Evolutionary conservation across 306 rosid genomes (phyloP), one percentile per base, ranked within the genome.

Genomic region (Notholithocarpus densiflorus): DNA sequence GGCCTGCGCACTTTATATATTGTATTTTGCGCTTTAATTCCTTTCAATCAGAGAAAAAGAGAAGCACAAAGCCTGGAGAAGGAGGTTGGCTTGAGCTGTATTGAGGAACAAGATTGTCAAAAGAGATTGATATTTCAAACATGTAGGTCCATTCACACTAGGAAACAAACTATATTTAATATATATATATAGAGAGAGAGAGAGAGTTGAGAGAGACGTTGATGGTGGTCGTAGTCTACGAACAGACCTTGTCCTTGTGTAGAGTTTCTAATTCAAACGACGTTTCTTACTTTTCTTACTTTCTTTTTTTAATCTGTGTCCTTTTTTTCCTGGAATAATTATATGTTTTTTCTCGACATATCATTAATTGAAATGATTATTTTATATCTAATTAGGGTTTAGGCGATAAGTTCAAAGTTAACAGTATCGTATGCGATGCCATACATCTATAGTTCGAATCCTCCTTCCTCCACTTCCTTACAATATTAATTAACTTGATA

Each of bases 11-110:
- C 10, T 57, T 75, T 69, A 57, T 56, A 40, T 20, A 19, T 45
- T 17, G 53, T 12, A 62, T 27, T 62, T 19, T 13, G 20, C n/a
- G 34, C 61, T 56, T 75, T 75, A 11, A 4, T 43, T 62, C 26
- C 12, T 14, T 48, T 79, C 27, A 56, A 29, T 32, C 13, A 34
- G 31, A 60, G 66, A 78, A 61, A 54, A 54, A 79, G 51, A 64
- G 40, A 40, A 8, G 45, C 73, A 68, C 10, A 81, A 82, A 37
- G 75, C 80, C 81, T 31, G 54, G 87, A 82, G 77, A 73, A 75
- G 71, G 24, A 32, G 51, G 77, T 62, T 79, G 83, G 84, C 70
- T 45, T 86, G 74, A 82, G 88, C 88, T 84, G 87, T 86, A 56
- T n/a, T n/a, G 77, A 45, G 9, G 75, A 77, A 75, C 15, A 2